Conservation (phyloP, 257 asterid species). For the Verbena officinalis region DNA sequence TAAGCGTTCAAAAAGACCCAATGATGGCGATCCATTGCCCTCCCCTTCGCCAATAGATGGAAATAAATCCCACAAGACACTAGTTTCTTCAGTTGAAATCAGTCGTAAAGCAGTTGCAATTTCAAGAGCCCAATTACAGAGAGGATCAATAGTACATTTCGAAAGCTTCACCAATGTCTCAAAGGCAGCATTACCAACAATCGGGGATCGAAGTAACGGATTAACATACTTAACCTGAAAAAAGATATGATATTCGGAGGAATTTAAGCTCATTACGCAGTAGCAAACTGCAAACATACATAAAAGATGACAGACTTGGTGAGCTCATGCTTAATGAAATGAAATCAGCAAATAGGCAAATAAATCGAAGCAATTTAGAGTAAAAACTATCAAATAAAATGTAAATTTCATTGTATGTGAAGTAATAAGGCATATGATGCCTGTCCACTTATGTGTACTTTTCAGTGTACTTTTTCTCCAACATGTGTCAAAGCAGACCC, state of each 20-base stretch:
- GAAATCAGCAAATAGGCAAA: constrained; percentile 15
- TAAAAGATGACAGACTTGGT: constrained; percentile 15
- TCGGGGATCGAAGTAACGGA: constrained; percentile 75
- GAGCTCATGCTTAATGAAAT: constrained; percentile 13
- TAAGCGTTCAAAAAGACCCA: constrained; percentile 81
- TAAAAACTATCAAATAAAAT: neutral
- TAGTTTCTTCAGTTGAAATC: constrained; percentile 62
- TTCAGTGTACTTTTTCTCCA: neutral
- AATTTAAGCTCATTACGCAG: constrained; percentile 12
- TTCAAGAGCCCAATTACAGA: constrained; percentile 94
- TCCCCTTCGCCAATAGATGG: constrained; percentile 66
- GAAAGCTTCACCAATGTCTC: constrained; percentile 87
- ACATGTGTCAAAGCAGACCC: neutral
- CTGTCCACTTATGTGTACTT: constrained; percentile 4
- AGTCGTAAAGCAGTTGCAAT: constrained; percentile 90
- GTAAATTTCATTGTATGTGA: neutral
- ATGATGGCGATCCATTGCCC: constrained; percentile 57
- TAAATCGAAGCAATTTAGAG: constrained; percentile 3
- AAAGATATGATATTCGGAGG: constrained; percentile 19
- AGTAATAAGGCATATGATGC: neutral
- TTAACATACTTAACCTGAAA: constrained; percentile 74
- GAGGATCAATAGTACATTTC: constrained; percentile 79
- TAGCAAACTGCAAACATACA: constrained; percentile 5
- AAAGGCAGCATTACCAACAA: constrained; percentile 89
- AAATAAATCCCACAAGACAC: constrained; percentile 66